Evolutionary conservation across 2,329 filamentous ascomycete species (phyloP).

Genomic region (Cercospora sp.): DNA sequence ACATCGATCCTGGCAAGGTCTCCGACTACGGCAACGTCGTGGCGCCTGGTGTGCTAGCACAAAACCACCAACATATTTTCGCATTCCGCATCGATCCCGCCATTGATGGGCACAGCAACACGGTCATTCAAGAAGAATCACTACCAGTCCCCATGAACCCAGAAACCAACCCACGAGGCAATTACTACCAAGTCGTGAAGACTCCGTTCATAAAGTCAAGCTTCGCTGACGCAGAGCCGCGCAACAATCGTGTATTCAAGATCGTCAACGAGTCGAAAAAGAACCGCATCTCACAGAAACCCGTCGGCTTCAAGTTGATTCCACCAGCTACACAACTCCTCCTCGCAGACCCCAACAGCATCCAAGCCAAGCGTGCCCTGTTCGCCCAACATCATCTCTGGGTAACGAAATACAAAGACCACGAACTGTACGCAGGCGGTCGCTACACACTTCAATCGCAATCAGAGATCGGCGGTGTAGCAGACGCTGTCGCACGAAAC

Average conservation of each 20-base stretch:
- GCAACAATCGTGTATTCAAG: slow-evolving; percentile 59
- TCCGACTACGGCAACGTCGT: slow-evolving; percentile 59
- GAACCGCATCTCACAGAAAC: slow-evolving; percentile 50
- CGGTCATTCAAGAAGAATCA: slow-evolving; percentile 55
- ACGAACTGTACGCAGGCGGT: slow-evolving; percentile 54
- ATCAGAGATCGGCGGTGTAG: slow-evolving; percentile 48
- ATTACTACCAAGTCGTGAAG: slow-evolving; percentile 58
- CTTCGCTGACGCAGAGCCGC: slow-evolving; percentile 38
- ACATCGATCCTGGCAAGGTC: slow-evolving; percentile 56
- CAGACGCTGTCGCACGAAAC: slow-evolving; percentile 46
- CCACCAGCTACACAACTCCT: slow-evolving; percentile 53
- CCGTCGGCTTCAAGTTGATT: slow-evolving; percentile 53
- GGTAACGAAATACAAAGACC: slow-evolving; percentile 55
- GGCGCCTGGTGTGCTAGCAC: slow-evolving; percentile 63
- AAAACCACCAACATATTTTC: slow-evolving; percentile 72
- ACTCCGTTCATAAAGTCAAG: slow-evolving; percentile 28
- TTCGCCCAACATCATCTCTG: slow-evolving; percentile 56
- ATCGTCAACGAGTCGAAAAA: slow-evolving; percentile 51
- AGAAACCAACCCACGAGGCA: slow-evolving; percentile 61
- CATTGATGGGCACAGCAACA: slow-evolving; percentile 59
- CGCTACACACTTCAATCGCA: slow-evolving; percentile 51
- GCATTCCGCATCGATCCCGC: slow-evolving; percentile 64
- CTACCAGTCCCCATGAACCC: slow-evolving; percentile 52
- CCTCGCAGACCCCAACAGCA: slow-evolving; percentile 48
- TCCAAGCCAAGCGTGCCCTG: slow-evolving; percentile 49